These are phyloP conservation scores for Rutstroemia sp. DNA, from an alignment of 2,329 filamentous ascomycete genomes.

Conservation along the genomic window DNA sequence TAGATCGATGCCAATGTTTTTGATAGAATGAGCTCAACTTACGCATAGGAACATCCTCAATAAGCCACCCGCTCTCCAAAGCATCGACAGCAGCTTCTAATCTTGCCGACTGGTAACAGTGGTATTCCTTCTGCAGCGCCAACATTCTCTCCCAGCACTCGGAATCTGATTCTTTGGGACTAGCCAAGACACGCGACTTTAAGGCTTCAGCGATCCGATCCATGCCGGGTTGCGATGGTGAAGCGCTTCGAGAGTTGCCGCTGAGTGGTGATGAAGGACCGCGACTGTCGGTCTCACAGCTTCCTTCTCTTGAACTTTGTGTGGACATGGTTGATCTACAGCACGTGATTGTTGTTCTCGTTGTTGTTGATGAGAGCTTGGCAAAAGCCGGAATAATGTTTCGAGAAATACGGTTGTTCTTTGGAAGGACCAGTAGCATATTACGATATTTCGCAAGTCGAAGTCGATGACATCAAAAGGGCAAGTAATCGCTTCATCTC, in stretches of 20 bases:
- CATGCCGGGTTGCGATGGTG: conserved; percentile 9
- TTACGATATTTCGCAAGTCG: background rate
- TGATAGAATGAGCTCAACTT: conserved; percentile 8
- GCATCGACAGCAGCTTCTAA: conserved; percentile 28
- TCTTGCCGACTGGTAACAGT: conserved; percentile 28
- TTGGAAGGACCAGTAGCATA: conserved; percentile 2
- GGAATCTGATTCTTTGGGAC: conserved; percentile 14
- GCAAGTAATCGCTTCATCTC: background rate
- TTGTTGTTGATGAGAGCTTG: background rate
- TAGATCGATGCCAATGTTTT: background rate
- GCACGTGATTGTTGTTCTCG: conserved; percentile 3
- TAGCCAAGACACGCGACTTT: conserved; percentile 7
- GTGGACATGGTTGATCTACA: conserved; percentile 1
- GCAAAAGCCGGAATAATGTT: background rate
- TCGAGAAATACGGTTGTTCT: background rate
- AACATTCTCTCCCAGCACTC: conserved; percentile 27
- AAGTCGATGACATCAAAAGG: background rate
- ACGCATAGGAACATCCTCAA: conserved; percentile 24
- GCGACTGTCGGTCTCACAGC: conserved; percentile 10
- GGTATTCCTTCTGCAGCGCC: conserved; percentile 24
- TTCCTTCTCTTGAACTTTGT: conserved; percentile 7
- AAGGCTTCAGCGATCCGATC: conserved; percentile 3
- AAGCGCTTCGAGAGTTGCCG: conserved; percentile 2
- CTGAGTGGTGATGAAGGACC: conserved; percentile 8
- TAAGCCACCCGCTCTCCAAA: conserved; percentile 18